Evolutionary conservation across 345 rosid species (phyloP), one percentile per base, ranked within the genome.

Genomic region (Hibiscus syriacus): DNA sequence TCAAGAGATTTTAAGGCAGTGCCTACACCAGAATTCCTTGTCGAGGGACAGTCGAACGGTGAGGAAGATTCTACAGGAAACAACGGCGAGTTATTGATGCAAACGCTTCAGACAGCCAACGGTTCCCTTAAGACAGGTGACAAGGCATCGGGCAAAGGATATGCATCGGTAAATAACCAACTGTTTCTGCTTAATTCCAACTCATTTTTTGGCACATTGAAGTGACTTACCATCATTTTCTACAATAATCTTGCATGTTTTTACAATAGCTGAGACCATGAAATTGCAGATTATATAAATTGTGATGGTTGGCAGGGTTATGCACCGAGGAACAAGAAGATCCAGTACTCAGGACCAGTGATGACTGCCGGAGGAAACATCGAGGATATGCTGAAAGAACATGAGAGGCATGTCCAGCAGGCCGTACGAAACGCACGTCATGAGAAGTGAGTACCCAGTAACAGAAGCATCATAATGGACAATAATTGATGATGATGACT

Each of bases 271-370:
- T 32, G 36, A 32, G 8, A 32, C 36, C 36, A 32, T 32, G 5
- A 32, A 8, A 32, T 32, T 32, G 8, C 36, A 32, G 36, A 32
- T 32, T 32, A 32, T 32, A 32, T 32, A 32, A 32, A 32, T 32
- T 32, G 36, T 32, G 7, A 32, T 32, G 7, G 36, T 32, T 43
- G 48, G 71, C 79, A 91, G 99, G 90, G 77, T 3, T 82, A 81
- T 64, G 86, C 76, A 58, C 82, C 78, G 0, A 86, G 80, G 85
- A 91, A 87, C 74, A 90, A 74, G 78, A 89, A 87, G 78, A 84
- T 87, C 62, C 87, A 91, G 49, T 91, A 49, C 77, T 91, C 98
- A 2, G 99, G 99, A 72, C 99, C 99, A 6, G 71, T 94, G 86
- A 80, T 91, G 81, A 89, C 98, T 73, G 86, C 88, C 1, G 98